Percentiles rank a stretch among this genome's conserved stretches.
These are phyloP conservation scores for Ophiosphaerella herpotricha DNA, from an alignment of 2,329 filamentous ascomycete genomes.

Conservation along the genomic window DNA sequence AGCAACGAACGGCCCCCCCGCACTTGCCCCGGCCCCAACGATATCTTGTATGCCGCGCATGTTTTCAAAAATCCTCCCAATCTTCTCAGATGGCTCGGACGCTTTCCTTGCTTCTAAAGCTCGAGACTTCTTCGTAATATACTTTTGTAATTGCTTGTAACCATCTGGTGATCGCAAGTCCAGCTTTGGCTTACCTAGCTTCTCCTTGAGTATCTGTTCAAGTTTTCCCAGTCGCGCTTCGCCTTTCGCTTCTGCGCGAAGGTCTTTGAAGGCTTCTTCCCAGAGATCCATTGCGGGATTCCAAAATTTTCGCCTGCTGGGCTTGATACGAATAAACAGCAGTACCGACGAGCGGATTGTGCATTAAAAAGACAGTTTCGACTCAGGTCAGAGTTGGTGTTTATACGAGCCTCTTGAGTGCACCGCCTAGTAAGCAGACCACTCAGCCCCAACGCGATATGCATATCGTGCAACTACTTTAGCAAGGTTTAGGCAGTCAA, in stretches of 20 bases:
- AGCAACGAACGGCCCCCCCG: constrained; percentile 22
- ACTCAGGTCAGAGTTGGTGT: no score
- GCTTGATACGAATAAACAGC: constrained; percentile 8
- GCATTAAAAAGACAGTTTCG: no score
- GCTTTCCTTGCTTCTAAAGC: constrained; percentile 7
- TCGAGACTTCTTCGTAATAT: constrained; percentile 13
- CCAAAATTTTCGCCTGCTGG: not conserved
- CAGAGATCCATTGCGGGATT: constrained; percentile 15
- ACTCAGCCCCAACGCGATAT: no score
- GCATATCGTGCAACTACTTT: no score
- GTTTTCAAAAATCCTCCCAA: constrained; percentile 11
- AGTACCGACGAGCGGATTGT: not conserved
- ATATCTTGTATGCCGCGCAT: constrained; percentile 20
- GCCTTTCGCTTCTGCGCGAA: constrained; percentile 13
- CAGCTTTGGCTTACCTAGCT: constrained; percentile 16
- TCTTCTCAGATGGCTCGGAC: constrained; percentile 10
- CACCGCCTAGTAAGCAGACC: no score
- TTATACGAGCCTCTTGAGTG: no score
- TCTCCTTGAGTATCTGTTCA: constrained; percentile 11
- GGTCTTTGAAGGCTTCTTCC: constrained; percentile 20
- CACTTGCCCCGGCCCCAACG: constrained; percentile 15
- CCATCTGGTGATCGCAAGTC: constrained; percentile 20
- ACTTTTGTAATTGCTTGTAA: constrained; percentile 9
- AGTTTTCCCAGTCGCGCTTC: constrained; percentile 19
- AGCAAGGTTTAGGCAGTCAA: no score